phyloP scores from a whole-genome alignment of 257 asterid genomes.

The Agastache rugosa region DNA sequence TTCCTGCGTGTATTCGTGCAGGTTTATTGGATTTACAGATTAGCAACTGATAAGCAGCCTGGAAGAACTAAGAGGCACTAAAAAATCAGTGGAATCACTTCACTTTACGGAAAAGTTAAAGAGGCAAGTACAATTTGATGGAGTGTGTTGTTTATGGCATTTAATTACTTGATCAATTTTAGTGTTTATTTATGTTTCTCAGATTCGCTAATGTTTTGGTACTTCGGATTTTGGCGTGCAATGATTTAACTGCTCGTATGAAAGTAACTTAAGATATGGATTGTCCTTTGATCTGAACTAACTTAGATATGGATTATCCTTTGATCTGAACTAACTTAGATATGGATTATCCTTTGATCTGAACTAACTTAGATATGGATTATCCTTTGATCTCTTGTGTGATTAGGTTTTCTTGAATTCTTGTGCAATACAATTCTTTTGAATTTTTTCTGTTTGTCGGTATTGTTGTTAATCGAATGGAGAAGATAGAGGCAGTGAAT shows the following conservation, averaged over 20 bases:
- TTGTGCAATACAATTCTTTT: neutral
- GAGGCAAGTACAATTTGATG: constrained; percentile 37
- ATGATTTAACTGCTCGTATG: neutral
- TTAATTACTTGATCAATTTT: neutral
- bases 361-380: neutral
- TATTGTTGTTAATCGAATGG: neutral
- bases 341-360: neutral
- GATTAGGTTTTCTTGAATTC: constrained; percentile 1
- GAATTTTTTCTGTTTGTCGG: neutral
- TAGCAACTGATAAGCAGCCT: constrained; percentile 83
- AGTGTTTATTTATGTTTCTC: neutral
- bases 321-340: neutral
- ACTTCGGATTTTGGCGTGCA: neutral
- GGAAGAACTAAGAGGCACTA: constrained; percentile 62
- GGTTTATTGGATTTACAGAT: constrained; percentile 87
- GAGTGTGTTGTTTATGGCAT: neutral
- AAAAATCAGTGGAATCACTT: constrained; percentile 34
- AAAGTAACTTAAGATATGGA: neutral
- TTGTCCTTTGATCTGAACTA: neutral
- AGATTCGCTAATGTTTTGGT: neutral
- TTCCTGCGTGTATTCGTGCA: constrained; percentile 28
- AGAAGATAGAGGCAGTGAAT: neutral
- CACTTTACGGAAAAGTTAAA: constrained; percentile 15
- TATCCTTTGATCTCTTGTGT: neutral
- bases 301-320: neutral